These are phyloP conservation scores for Didymella segeticola DNA, from an alignment of 2,329 filamentous ascomycete genomes.

Conservation along the genomic window DNA sequence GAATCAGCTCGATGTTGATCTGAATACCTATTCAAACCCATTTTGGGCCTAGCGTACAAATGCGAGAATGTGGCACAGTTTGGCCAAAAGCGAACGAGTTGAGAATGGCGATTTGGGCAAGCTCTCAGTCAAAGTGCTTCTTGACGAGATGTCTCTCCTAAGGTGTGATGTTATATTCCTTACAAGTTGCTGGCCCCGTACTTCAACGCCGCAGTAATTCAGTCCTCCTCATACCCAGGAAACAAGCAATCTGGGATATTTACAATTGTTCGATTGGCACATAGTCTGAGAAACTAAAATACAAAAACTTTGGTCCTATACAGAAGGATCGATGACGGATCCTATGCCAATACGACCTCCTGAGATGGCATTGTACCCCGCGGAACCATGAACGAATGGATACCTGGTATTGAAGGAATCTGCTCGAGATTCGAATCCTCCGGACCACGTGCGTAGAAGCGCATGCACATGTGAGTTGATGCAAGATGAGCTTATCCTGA, in stretches of 20 bases:
- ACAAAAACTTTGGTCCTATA: background rate
- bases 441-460: constrained; percentile 1
- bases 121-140: background rate
- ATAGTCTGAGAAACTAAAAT: no score
- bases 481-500: constrained; percentile 2
- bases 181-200: no score
- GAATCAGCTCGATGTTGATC: background rate
- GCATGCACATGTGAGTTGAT: background rate
- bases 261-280: no score
- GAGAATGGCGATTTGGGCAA: background rate
- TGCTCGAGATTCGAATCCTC: constrained; percentile 1
- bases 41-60: background rate
- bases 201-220: no score
- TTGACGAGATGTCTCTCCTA: background rate
- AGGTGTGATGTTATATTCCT: background rate
- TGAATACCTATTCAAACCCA: constrained; percentile 11
- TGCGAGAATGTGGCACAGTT: constrained; percentile 7
- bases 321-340: background rate
- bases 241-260: no score
- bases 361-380: background rate
- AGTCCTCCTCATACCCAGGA: no score
- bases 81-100: background rate
- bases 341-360: background rate
- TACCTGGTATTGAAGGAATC: background rate
- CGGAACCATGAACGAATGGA: background rate